Evolutionary conservation across 495 filamentous ascomycete species (phyloP), one percentile per base, ranked within the genome.

Genomic region (Aspergillus ostianus): DNA sequence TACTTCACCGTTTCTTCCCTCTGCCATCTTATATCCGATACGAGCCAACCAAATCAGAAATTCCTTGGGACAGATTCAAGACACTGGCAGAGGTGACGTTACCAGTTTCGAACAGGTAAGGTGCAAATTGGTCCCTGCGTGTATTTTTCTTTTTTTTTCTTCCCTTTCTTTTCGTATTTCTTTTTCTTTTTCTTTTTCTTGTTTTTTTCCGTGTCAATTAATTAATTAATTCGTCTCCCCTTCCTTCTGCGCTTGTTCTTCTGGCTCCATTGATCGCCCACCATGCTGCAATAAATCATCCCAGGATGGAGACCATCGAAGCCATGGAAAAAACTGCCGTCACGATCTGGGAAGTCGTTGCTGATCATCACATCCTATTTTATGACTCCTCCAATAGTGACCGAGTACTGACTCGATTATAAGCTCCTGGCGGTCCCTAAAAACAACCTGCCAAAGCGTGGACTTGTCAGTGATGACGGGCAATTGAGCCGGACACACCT

Each of bases 351-450:
- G 65, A 70, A 67, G 66, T 63, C 67, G 65, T 65, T 69, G 71
- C 69, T 72, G 75, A 76, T 75, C 73, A 64, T 70, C 73, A 67
- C 63, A 72, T 65, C 68, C 71, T 73, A 73, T 64, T 74, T 75
- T 71, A 64, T 78, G 75, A 78, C 75, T 75, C 69, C 75, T 78
- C 75, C 75, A 72, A 77, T 74, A 66, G 69, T 66, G 65, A 67
- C 67, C 65, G 59, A 62, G 29, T 30, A 63, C 62, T 66, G 59
- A 71, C 67, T 51, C 29, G 64, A 74, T 78, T 75, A 75, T 73
- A 76, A 76, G 73, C 73, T 73, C 64, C 64, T 60, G 56, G 60
- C 60, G 60, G 66, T 66, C 72, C 62, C 61, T 60, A 48, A 60
- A 59, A 62, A 41, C 36, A 41, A 15, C 36, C 64, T 59, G 65